phyloP scores from a whole-genome alignment of 306 rosid species.

The Lupinus albus region DNA sequence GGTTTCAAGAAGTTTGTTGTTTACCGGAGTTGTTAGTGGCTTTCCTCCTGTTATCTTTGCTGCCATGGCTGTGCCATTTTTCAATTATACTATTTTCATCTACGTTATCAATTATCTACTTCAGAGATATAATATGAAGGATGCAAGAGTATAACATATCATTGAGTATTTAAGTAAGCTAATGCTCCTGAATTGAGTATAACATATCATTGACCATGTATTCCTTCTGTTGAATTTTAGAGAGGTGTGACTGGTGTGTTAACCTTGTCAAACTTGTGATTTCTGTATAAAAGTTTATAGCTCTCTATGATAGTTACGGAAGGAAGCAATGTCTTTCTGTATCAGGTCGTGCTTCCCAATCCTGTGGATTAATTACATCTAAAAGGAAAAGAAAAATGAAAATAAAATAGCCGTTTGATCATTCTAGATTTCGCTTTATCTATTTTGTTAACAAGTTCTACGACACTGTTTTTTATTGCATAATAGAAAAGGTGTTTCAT shows the following conservation, averaged over 20 bases:
- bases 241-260: neutral
- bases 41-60: neutral
- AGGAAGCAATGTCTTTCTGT: neutral
- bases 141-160: neutral
- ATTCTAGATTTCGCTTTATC: neutral
- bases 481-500: neutral
- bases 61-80: constrained; percentile 16
- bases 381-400: neutral
- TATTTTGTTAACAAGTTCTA: constrained; percentile 9
- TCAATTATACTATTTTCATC: neutral
- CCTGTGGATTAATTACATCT: neutral
- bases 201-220: neutral
- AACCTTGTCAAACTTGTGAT: constrained; percentile 3
- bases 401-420: constrained; percentile 14
- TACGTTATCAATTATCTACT: neutral
- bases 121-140: constrained; percentile 1
- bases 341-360: neutral
- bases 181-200: neutral
- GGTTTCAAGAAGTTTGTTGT: constrained; percentile 17
- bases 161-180: constrained; percentile 8
- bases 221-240: constrained; percentile 20
- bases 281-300: constrained; percentile 7
- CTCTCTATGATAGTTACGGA: neutral
- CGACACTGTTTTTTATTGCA: neutral
- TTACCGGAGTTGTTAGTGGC: constrained; percentile 6